Evolutionary conservation across 768 basidiomycete genomes (phyloP), one percentile per base, ranked within the genome.

Genomic region (Russula dissimulans): DNA sequence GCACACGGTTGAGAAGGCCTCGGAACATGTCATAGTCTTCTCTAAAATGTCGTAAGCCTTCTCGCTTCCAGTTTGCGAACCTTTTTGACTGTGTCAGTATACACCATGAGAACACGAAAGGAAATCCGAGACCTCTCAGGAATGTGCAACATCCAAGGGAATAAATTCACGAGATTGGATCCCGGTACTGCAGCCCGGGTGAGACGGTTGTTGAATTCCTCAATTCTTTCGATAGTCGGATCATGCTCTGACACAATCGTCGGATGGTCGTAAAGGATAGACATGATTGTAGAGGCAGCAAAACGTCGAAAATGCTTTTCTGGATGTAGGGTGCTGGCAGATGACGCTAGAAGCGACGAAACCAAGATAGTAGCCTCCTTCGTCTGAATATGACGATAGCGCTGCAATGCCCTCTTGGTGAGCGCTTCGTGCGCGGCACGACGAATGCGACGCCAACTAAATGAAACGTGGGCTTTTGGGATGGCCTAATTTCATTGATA

Each of bases 381-480:
- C n/a, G 56, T 56, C 57, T 73, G 71, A 45, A 69, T 52, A 1
- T 67, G 57, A 22, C 69, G 53, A 61, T 67, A 74, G 38, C 59
- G 50, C 22, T 57, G 57, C 7, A 67, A 59, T 3, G 59, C 61
- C 14, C 61, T 56, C 45, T 66, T 67, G 39, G 67, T 68, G 39
- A 74, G 67, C 3, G 69, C 69, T 43, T 73, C 72, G 49, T 73
- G 69, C 1, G 68, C 67, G 3, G 70, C 68, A 11, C 71, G 67
- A 22, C 73, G 69, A 68, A 72, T 70, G 15, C 70, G 62, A 31
- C 34, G 34, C 34, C 34, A 36, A 36, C 34, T 36, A 36, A 36
- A 36, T 10, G 34, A 10, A 36, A 36, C 10, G 34, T 10, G 10
- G 22, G 22, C 22, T 36, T 36, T 36, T 36, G 10, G 5, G 5